A percentile compares a stretch with the other conserved stretches of the same genome.
phyloP scores from a whole-genome alignment of 345 rosid genomes.

The Brassica carinata region DNA sequence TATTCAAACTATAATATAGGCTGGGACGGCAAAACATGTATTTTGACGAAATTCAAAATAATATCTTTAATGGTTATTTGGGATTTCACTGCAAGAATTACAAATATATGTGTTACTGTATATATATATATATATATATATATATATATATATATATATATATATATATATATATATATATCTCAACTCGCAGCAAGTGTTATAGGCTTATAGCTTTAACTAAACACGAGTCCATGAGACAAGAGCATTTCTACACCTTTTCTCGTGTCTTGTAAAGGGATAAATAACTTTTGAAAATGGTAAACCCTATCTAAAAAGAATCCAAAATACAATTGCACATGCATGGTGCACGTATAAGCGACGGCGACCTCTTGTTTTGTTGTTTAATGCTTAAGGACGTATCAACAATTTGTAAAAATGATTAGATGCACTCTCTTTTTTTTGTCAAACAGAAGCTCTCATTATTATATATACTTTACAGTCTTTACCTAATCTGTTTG shows the following conservation, averaged over 20 bases:
- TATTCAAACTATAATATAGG: background rate
- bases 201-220: background rate
- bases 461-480: constrained; percentile 4
- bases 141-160: background rate
- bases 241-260: constrained; percentile 23
- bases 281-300: background rate
- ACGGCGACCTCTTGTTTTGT: background rate
- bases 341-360: constrained; percentile 22
- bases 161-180: background rate
- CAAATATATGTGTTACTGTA: no score
- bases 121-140: background rate
- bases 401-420: constrained; percentile 17
- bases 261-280: constrained; percentile 17
- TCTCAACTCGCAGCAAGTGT: background rate
- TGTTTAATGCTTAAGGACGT: constrained; percentile 11
- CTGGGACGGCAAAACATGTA: background rate
- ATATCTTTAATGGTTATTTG: background rate
- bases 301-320: constrained; percentile 19
- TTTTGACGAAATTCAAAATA: background rate
- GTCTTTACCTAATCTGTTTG: constrained; percentile 19
- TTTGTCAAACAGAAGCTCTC: background rate
- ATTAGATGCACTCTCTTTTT: constrained; percentile 15
- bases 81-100: background rate
- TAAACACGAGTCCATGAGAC: constrained; percentile 7
- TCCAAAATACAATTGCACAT: constrained; percentile 26